phyloP scores from a whole-genome alignment of 2,329 filamentous ascomycete genomes.

The Fusarium secorum region DNA sequence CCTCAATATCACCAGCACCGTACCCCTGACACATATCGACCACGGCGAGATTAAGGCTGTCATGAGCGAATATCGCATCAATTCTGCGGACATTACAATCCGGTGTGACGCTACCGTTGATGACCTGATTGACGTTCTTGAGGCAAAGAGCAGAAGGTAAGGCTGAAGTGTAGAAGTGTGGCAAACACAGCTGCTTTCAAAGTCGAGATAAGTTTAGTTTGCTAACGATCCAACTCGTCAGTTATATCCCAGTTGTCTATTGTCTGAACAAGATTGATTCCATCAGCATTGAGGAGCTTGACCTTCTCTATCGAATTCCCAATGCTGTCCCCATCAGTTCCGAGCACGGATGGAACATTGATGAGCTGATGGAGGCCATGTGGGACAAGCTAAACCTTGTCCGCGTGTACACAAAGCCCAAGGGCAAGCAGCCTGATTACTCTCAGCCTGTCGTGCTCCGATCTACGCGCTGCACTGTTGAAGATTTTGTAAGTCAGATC shows the following conservation, averaged over 20 bases:
- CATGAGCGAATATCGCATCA: slow-evolving; percentile 96
- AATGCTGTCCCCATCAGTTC: slow-evolving; percentile 97
- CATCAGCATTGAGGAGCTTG: slow-evolving; percentile 96
- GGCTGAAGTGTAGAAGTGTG: slow-evolving; percentile 9
- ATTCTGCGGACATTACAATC: slow-evolving; percentile 96
- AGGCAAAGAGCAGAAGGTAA: slow-evolving; percentile 80
- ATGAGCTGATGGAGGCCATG: slow-evolving; percentile 97
- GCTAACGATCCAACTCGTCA: slow-evolving; percentile 46
- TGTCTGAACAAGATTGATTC: slow-evolving; percentile 99
- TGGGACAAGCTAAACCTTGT: slow-evolving; percentile 95
- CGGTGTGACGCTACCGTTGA: slow-evolving; percentile 97
- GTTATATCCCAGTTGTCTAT: slow-evolving; percentile 99
- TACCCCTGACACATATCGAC: slow-evolving; percentile 90
- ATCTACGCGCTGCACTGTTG: slow-evolving; percentile 83
- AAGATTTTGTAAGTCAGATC: slow-evolving; percentile 84
- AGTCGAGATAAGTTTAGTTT: not conserved
- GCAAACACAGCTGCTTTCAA: not conserved
- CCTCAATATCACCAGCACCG: slow-evolving; percentile 93
- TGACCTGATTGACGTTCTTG: slow-evolving; percentile 93
- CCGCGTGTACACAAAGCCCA: slow-evolving; percentile 97
- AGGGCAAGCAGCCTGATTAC: slow-evolving; percentile 94
- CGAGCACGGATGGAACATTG: slow-evolving; percentile 97
- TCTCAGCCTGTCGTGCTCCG: slow-evolving; percentile 88
- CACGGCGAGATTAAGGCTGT: slow-evolving; percentile 97
- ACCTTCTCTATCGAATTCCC: slow-evolving; percentile 94